Evolutionary conservation across 306 rosid species (phyloP), one percentile per base, ranked within the genome.

Genomic region (Glycine tomentella): DNA sequence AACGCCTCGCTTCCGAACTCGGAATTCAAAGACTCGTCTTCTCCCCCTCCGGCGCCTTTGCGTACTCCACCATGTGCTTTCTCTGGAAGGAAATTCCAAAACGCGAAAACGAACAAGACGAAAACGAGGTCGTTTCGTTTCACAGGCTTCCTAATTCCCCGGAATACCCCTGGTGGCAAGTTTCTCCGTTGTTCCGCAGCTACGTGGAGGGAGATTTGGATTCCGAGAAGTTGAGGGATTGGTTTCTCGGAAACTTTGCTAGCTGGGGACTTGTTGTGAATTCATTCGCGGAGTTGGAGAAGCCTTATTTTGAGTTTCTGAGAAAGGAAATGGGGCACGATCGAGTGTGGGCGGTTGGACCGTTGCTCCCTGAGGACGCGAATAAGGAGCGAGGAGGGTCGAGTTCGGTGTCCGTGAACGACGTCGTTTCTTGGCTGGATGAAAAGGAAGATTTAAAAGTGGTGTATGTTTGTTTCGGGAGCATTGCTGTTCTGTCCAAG

Each of bases 121-220:
- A 75, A 69, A 65, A 83, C 81, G 89, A 89, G 2, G 52, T 83
- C 75, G 56, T 91, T 71, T 74, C 64, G 2, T 83, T 63, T 9
- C 69, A 65, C 1, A 56, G 20, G 0, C 7, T 91, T n/a, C 93
- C 88, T 0, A 61, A 75, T 42, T 79, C 80, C 17, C 91, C 90
- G 0, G 55, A 76, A 4, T 91, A 82, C 84, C 93, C 93, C 10
- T 91, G 91, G 95, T 86, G 89, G 88, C 89, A 91, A 81, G 69
- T 91, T 10, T 87, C 91, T 13, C 65, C 85, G 4, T 0, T 88
- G 31, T 91, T 79, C 12, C 80, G 93, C 0, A 76, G 72, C 8
- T 87, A 79, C 80, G 53, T 74, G 2, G 63, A 69, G 0, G 90
- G 87, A 1, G 80, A 82, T 3, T 70, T 73, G 0, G 89, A 75